Base-by-base conservation (phyloP, 1,139 yeast genomes). In the Geotrichum siamense region DNA sequence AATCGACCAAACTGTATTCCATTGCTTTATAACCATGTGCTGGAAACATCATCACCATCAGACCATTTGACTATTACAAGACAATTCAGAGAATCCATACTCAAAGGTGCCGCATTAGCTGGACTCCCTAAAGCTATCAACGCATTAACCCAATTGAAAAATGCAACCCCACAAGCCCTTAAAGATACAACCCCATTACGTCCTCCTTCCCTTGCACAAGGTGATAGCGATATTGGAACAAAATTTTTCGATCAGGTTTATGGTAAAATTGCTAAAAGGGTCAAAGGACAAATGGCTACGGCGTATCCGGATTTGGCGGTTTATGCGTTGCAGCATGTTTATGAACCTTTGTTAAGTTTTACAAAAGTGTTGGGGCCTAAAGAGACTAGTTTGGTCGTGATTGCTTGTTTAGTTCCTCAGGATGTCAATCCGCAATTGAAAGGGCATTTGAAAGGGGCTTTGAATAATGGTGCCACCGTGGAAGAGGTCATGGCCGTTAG, bases 401-500 rank as follows among this genome's bases (percentile, higher is more conserved):
- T 87, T 25, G 82, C 94, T 1, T 74, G 89, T 50, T 71, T 89
- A 55, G 79, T 87, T 12, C 96, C 96, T 0, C 96, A 85, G 59
- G 94, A 87, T 61, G 96, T 87, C n/a, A 85, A 83, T 54, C 95
- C 96, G 0, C 96, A 87, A 58, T 70, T 87, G 52, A 85, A 85
- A 63, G 96, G 96, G 0, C 96, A 87, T 59, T 70, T 87, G 50
- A 76, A 73, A 57, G 96, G 96, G 0, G 96, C 95, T 0, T 49
- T 79, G 44, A 86, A 86, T 56, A 75, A 79, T 32, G 95, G 96
- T 0, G 84, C 84, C 8, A 69, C 83, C 2, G 60, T 61, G 36
- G 83, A 79, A 41, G 84, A 82, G 51, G 69, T 86, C 39, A 69
- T 69, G 46, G 77, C 76, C 4, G 72, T 78, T 17, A 69, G 94